These are phyloP conservation scores for Barnettozyma salicaria DNA, from an alignment of 805 yeast genomes.

Conservation along the genomic window DNA sequence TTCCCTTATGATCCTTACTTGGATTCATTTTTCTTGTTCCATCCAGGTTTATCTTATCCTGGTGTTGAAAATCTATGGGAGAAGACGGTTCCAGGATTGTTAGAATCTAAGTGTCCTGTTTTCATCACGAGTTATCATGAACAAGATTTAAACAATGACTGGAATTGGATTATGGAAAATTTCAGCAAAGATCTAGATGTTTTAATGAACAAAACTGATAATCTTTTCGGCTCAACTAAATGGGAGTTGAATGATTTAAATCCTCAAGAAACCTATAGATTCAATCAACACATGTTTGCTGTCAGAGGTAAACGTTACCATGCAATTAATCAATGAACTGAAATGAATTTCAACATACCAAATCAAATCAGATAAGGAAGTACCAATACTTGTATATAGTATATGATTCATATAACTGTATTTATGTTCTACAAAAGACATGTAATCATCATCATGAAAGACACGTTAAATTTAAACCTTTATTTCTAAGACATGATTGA, in stretches of 20 bases:
- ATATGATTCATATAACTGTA: too few relatives aligned
- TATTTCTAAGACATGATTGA: slow-evolving; percentile 44
- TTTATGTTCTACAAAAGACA: too few relatives aligned
- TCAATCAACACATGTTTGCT: slow-evolving; percentile 84
- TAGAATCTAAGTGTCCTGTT: slow-evolving; percentile 90
- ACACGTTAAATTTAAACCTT: not conserved
- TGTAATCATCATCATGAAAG: not conserved
- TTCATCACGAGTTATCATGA: slow-evolving; percentile 88
- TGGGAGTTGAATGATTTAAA: slow-evolving; percentile 90
- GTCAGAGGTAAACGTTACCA: slow-evolving; percentile 96
- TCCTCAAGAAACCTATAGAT: slow-evolving; percentile 91
- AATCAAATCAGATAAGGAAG: slow-evolving; percentile 25
- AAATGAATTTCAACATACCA: slow-evolving; percentile 39
- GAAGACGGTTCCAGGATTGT: slow-evolving; percentile 74
- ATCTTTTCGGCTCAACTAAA: slow-evolving; percentile 78
- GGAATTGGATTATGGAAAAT: slow-evolving; percentile 58
- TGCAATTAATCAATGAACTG: slow-evolving; percentile 44
- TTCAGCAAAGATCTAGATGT: slow-evolving; percentile 76
- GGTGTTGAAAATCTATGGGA: slow-evolving; percentile 78
- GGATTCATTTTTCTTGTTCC: slow-evolving; percentile 90
- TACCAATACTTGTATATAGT: too few relatives aligned
- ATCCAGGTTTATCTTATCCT: slow-evolving; percentile 86
- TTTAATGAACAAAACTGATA: slow-evolving; percentile 65
- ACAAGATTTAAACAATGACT: slow-evolving; percentile 63
- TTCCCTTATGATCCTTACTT: slow-evolving; percentile 97